Evolutionary conservation across 805 yeast species (phyloP).

Genomic region (Barnettozyma pratensis): DNA sequence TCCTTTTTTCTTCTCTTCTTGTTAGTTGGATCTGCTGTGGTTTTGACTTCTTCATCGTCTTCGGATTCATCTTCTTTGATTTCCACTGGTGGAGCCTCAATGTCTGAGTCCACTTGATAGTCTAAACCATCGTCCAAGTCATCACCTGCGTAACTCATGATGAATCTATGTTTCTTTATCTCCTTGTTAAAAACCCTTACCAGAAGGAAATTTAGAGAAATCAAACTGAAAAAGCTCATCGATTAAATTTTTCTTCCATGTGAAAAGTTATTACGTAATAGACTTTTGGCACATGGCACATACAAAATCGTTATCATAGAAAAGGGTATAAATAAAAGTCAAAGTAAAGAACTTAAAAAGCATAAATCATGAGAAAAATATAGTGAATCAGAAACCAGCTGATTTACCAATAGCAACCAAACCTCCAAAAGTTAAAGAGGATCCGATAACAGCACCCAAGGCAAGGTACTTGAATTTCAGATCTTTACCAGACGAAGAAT

Average conservation of each 20-base stretch:
- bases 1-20: slow-evolving; percentile 25
- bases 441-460: slow-evolving; percentile 10
- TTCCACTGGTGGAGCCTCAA: slow-evolving; percentile 33
- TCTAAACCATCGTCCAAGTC: slow-evolving; percentile 77
- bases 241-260: neutral
- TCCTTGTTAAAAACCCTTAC: no score
- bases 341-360: no score
- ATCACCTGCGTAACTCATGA: slow-evolving; percentile 34
- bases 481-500: neutral
- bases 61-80: slow-evolving; percentile 28
- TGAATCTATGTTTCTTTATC: neutral
- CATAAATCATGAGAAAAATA: neutral
- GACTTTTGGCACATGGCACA: no score
- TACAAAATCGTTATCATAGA: no score
- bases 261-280: no score
- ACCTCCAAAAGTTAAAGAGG: slow-evolving; percentile 11
- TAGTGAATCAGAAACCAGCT: neutral
- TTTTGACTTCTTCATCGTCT: slow-evolving; percentile 13
- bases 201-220: neutral
- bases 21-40: slow-evolving; percentile 10
- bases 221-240: neutral
- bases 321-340: no score
- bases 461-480: slow-evolving; percentile 4
- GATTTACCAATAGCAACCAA: slow-evolving; percentile 8
- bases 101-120: slow-evolving; percentile 44